Conservation (phyloP, 1,284 basidiomycete genomes). For the Moesziomyces sp. region DNA sequence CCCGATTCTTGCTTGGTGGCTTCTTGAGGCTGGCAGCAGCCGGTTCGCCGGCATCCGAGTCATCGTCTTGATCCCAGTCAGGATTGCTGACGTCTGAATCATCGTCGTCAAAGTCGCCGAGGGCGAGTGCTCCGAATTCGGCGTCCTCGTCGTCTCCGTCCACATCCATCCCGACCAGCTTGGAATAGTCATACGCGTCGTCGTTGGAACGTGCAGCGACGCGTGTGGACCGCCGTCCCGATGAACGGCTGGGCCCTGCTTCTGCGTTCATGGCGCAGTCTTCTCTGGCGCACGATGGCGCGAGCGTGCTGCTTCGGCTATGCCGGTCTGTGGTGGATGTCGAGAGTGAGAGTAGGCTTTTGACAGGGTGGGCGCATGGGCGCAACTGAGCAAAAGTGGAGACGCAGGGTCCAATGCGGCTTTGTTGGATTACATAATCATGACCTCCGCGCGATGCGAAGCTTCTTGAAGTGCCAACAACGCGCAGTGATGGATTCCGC, state of each 20-base stretch:
- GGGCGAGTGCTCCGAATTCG: slow-evolving; percentile 35
- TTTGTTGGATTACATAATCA: slow-evolving; percentile 24
- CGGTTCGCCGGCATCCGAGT: slow-evolving; percentile 26
- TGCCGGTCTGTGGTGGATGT: too few relatives aligned
- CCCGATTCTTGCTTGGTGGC: slow-evolving; percentile 7
- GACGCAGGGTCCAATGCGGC: slow-evolving; percentile 30
- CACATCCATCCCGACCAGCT: slow-evolving; percentile 22
- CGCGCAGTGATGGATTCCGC: not conserved
- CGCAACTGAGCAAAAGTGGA: not conserved
- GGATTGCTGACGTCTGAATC: slow-evolving; percentile 24
- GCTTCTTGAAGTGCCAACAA: too few relatives aligned
- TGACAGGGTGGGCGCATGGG: too few relatives aligned
- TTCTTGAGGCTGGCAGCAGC: slow-evolving; percentile 15
- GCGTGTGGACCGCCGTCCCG: slow-evolving; percentile 19
- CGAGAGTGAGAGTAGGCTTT: too few relatives aligned
- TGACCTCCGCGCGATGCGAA: slow-evolving; percentile 1
- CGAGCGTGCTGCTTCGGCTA: not conserved
- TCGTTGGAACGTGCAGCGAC: slow-evolving; percentile 5
- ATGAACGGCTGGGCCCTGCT: slow-evolving; percentile 19
- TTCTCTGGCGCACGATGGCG: not conserved
- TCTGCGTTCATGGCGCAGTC: slow-evolving; percentile 14
- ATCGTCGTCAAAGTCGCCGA: slow-evolving; percentile 5
- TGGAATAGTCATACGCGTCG: slow-evolving; percentile 22
- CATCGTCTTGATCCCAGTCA: slow-evolving; percentile 46
- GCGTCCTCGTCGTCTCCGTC: slow-evolving; percentile 28